Percentiles rank a stretch among this genome's conserved stretches.
Evolutionary conservation across 441 rosid genomes (phyloP).

Genomic region (Erysimum pusillum): DNA sequence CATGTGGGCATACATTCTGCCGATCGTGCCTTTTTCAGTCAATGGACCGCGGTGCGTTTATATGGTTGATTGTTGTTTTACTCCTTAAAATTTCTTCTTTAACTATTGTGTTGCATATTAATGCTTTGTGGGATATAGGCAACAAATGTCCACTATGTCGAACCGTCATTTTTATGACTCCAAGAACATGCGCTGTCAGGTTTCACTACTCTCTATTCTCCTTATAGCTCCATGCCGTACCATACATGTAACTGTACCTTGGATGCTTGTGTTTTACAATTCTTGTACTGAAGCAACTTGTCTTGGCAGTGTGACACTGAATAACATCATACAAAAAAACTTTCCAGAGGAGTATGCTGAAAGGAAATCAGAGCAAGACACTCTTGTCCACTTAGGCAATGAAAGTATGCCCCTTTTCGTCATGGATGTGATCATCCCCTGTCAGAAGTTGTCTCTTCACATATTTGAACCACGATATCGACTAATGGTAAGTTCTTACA

Average conservation of each 20-base stretch:
- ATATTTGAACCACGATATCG: conserved; percentile 98
- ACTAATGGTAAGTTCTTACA: conserved; percentile 78
- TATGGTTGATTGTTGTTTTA: conserved; percentile 22
- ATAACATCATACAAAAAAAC: conserved; percentile 85
- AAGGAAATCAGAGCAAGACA: conserved; percentile 87
- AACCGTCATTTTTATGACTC: conserved; percentile 84
- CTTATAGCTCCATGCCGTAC: conserved; percentile 9
- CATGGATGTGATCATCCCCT: conserved; percentile 90
- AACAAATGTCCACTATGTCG: conserved; percentile 97
- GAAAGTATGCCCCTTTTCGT: conserved; percentile 92
- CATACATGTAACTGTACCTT: conserved; percentile 1
- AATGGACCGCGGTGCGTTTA: conserved; percentile 84
- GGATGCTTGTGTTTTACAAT: neutral
- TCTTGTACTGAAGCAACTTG: conserved; percentile 33
- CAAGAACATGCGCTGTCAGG: conserved; percentile 91
- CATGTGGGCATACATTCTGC: conserved; percentile 99
- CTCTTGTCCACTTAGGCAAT: conserved; percentile 73
- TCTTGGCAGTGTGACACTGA: conserved; percentile 84
- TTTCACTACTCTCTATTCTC: conserved; percentile 42
- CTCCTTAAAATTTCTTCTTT: conserved; percentile 5
- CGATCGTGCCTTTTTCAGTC: conserved; percentile 88
- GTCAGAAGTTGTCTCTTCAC: conserved; percentile 88
- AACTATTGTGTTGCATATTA: conserved; percentile 41
- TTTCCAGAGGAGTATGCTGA: conserved; percentile 93
- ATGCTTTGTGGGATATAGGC: conserved; percentile 57